Base-by-base conservation (phyloP, 2,329 filamentous ascomycete species). In the Ceratocystis lukuohia region DNA sequence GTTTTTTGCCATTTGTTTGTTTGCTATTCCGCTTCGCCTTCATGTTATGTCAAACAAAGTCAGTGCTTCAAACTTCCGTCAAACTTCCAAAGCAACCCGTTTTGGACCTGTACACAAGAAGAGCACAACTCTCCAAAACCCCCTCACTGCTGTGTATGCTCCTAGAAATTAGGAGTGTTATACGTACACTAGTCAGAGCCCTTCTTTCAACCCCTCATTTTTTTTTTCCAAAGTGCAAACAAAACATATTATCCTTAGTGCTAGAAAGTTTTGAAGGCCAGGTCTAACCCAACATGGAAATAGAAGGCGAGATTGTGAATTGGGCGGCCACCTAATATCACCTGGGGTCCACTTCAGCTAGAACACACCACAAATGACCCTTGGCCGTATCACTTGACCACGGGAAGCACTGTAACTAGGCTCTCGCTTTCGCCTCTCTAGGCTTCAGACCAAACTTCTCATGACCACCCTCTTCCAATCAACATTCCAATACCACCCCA, bases 331-430 rank as follows among this genome's bases (percentile, higher is more conserved):
- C 30, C 7, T n/a, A 61, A 61, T 20, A 25, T n/a, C 28, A 30
- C 5, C 28, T 41, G 6, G 37, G 37, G 8, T 30, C 28, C 28
- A 28, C 25, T 22, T n/a, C 25, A 62, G 41, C 28, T 62, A 61
- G 15, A 59, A 25, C 46, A 56, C 22, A 20, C 8, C 61, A n/a
- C 44, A 44, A 25, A 50, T 41, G 37, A 41, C 37, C 37, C 37
- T 41, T 41, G 37, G 30, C 37, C 61, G 65, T 66, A 57, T 66
- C 41, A 66, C 65, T 66, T 66, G 65, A 48, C 57, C 57, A 30
- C 28, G 57, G 44, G 41, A 65, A 62, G n/a, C 30, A 8, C 44
- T 50, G 20, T 17, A 62, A 15, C n/a, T 17, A 45, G 37, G 37
- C 15, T 22, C 15, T 22, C 48, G 10, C 48, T 10, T 50, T 50